These are phyloP conservation scores for Tricholomella constricta DNA, from an alignment of 768 basidiomycete species.

Conservation along the genomic window DNA sequence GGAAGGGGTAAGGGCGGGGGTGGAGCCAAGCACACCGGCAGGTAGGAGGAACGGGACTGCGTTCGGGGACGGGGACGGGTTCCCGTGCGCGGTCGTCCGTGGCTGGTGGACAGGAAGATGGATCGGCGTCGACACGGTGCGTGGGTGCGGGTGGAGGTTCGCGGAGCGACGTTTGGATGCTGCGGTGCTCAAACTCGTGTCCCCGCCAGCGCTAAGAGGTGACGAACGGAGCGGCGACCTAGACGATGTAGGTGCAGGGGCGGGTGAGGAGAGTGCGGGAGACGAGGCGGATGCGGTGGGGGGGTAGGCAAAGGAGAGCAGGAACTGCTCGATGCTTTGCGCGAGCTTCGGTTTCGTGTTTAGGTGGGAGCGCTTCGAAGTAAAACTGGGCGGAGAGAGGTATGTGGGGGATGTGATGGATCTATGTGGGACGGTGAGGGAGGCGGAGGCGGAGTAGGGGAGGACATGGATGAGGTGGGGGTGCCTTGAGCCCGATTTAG, in stretches of 20 bases:
- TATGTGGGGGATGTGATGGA: background rate
- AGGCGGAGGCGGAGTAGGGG: constrained; percentile 19
- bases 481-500: background rate
- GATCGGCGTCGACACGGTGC: background rate
- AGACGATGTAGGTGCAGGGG: background rate
- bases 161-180: no score
- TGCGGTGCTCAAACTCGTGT: no score
- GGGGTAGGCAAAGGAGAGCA: constrained; percentile 37
- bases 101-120: background rate
- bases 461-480: constrained; percentile 26
- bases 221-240: background rate
- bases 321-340: constrained; percentile 40
- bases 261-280: background rate
- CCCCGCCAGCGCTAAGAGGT: background rate
- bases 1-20: background rate
- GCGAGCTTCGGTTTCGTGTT: constrained; percentile 32
- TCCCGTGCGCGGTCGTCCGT: no score
- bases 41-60: constrained; percentile 16
- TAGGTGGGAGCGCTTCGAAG: background rate
- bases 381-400: background rate
- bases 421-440: background rate
- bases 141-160: no score
- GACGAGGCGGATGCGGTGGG: constrained; percentile 10
- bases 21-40: constrained; percentile 10
- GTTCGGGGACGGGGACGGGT: background rate